phyloP scores from a whole-genome alignment of 768 basidiomycete genomes.

The Heimioporus sp. region DNA sequence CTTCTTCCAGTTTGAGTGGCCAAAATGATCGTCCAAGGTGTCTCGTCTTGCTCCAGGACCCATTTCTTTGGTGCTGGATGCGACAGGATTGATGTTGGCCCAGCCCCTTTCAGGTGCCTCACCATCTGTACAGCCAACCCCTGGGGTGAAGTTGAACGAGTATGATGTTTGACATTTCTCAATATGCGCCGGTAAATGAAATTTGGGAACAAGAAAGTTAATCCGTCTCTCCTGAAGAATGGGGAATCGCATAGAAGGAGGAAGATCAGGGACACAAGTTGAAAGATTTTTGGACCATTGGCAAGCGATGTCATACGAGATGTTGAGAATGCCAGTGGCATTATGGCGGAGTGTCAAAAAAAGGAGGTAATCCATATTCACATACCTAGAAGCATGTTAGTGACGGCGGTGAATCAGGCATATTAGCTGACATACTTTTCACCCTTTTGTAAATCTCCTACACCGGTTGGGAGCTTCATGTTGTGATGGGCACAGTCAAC shows the following conservation, averaged over 20 bases:
- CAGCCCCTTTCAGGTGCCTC: constrained; percentile 11
- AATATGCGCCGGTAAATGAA: constrained; percentile 36
- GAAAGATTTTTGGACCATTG: neutral
- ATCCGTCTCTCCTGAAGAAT: neutral
- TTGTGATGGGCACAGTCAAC: neutral
- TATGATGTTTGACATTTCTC: constrained; percentile 23
- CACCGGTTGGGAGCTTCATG: neutral
- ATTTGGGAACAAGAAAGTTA: constrained; percentile 31
- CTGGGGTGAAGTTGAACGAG: constrained; percentile 27
- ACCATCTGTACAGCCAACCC: constrained; percentile 11
- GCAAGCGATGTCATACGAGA: neutral
- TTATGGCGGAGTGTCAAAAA: neutral
- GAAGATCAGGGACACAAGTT: neutral
- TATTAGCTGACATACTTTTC: neutral
- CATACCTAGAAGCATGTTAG: too few species aligned
- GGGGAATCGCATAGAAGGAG: neutral
- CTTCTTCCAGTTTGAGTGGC: neutral
- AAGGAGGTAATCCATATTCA: neutral
- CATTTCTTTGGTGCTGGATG: too few species aligned
- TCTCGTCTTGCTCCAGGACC: too few species aligned
- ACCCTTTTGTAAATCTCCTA: neutral
- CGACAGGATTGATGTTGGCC: too few species aligned
- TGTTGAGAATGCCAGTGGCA: neutral
- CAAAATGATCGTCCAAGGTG: neutral
- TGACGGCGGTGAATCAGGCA: too few species aligned